phyloP scores from a whole-genome alignment of 2,329 filamentous ascomycete species.

The Xylaria digitata region DNA sequence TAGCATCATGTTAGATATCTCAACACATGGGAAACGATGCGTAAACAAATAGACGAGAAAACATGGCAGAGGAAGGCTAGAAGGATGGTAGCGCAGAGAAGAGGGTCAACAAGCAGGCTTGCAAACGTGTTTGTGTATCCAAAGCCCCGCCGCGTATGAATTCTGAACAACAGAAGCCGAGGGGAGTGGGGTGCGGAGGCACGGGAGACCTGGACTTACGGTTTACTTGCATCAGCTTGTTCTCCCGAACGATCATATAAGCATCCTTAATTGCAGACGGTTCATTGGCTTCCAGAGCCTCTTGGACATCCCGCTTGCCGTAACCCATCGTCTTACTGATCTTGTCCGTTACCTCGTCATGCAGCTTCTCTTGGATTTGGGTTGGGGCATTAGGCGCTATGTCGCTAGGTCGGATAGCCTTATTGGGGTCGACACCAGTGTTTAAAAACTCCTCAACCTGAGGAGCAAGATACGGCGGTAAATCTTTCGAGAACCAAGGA shows the following conservation, averaged over 20 bases:
- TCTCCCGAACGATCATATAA: conserved; percentile 97
- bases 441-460: conserved; percentile 93
- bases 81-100: background rate
- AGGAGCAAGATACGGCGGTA: conserved; percentile 86
- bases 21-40: background rate
- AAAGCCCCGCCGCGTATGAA: background rate
- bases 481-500: conserved; percentile 90
- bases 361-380: conserved; percentile 87
- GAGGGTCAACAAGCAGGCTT: background rate
- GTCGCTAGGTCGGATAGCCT: conserved; percentile 84
- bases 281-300: conserved; percentile 89
- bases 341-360: conserved; percentile 92
- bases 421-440: conserved; percentile 92
- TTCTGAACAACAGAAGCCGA: conserved; percentile 10
- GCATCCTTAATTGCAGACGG: conserved; percentile 99
- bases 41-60: background rate
- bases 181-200: conserved; percentile 10
- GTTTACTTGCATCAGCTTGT: conserved; percentile 95
- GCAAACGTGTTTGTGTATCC: conserved; percentile 19
- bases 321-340: conserved; percentile 99
- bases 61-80: background rate
- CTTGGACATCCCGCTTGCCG: conserved; percentile 91
- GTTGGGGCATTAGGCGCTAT: conserved; percentile 82
- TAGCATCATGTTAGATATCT: conserved; percentile 37
- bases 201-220: conserved; percentile 68